Evolutionary conservation across 2,329 filamentous ascomycete species (phyloP), one percentile per base, ranked within the genome.

Genomic region (Alternaria panax): DNA sequence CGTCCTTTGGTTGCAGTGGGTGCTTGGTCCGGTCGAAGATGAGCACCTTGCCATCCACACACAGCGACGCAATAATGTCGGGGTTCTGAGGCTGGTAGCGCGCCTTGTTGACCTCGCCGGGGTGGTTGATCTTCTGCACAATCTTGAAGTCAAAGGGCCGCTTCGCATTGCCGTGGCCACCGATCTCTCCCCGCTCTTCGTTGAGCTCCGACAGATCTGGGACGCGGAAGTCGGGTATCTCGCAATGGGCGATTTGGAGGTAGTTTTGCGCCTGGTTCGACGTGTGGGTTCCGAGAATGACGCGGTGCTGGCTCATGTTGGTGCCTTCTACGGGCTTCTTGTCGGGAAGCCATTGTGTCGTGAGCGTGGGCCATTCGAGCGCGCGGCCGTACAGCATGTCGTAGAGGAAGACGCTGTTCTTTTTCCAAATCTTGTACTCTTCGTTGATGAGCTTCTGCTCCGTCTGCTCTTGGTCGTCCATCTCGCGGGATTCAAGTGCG

Each of bases 371-470:
- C 95, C 95, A 99, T 75, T 97, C 93, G 58, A 99, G 84, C 40
- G 96, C 96, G 66, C 92, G 96, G 72, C 89, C 93, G 65, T 98
- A 85, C 67, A 99, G 95, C 88, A 97, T 92, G 78, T 99, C 95
- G 79, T 99, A 99, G 71, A 99, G 90, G 76, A 98, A 98, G 4
- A 95, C 93, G 66, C 92, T 92, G 81, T 99, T 99, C 85, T 99
- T 99, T 86, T 99, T 99, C 95, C 95, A 99, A 67, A 94, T 97
- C 80, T 99, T 99, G 87, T 99, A 99, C 79, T 99, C 95, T 83
- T 99, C 95, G 71, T 98, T 98, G 80, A 98, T 93, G 62, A 96
- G 85, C 80, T 96, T 93, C 80, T 96, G 90, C 75, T 92, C 88
- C 68, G 87, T 81, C 75, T 91, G 85, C 76, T 90, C 85, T 59